Base-by-base conservation (phyloP, 2,329 filamentous ascomycete species). In the Diaporthe citrichinensis region DNA sequence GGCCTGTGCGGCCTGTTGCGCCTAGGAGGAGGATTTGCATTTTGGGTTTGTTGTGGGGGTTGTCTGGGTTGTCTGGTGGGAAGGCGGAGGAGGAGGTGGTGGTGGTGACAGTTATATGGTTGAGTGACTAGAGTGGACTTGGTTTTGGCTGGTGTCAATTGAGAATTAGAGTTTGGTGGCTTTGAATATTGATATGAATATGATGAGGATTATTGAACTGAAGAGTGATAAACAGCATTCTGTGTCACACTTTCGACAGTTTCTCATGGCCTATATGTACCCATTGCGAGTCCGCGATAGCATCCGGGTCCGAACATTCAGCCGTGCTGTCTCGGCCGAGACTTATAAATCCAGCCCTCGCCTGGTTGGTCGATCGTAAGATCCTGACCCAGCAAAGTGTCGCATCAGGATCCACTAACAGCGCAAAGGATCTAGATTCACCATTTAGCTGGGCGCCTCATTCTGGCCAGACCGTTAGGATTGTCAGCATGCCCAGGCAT, bases 21-120 rank as follows among this genome's bases (percentile, higher is more conserved):
- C 85, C 86, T n/a, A 87, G 81, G 20, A 87, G 82, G 62, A 88
- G 82, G 75, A 86, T 82, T 75, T 84, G 82, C 83, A 85, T 85
- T 59, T 76, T 25, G 31, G 39, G 17, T 28, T 10, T 15, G 51
- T 39, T 31, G 53, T 31, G 10, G 20, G 51, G 46, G n/a, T 0
- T 49, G 17, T 23, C n/a, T n/a, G 4, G 4, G 9, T 58, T 28
- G n/a, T 23, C 15, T 12, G 53, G 53, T 55, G 39, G n/a, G 25
- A 4, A 31, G 14, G 39, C 2, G 23, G 58, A 5, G 15, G 39
- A 1, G 17, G 41, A 3, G 41, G 41, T 5, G 28, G 41, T 23
- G 36, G 59, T 31, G 31, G 15, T 62, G 36, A 17, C 4, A 3
- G 14, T 9, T 44, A n/a, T 62, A 2, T 25, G 10, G 12, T 36